phyloP scores from a whole-genome alignment of 192 early-diverging fungal genomes.

The Podila horticola region DNA sequence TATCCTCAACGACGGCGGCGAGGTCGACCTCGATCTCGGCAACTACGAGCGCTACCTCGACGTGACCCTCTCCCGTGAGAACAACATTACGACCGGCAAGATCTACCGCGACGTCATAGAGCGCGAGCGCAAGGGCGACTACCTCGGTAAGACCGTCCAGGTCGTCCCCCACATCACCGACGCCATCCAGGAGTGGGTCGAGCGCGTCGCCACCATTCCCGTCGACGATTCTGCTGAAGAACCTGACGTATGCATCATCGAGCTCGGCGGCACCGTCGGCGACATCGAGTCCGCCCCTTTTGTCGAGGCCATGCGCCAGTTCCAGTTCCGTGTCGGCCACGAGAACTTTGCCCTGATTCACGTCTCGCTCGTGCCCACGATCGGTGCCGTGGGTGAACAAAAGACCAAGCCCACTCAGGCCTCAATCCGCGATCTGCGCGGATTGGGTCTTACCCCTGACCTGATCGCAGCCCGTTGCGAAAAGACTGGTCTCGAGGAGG shows the following conservation, averaged over 20 bases:
- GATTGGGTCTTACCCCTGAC: constrained; percentile 93
- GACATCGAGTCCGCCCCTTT: constrained; percentile 99
- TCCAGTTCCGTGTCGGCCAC: constrained; percentile 99
- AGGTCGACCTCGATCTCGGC: constrained; percentile 98
- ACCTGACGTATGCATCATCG: constrained; percentile 98
- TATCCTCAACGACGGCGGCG: constrained; percentile 97
- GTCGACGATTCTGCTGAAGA: constrained; percentile 82
- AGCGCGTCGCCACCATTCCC: constrained; percentile 89
- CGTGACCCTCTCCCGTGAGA: constrained; percentile 90
- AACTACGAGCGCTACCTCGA: constrained; percentile 99
- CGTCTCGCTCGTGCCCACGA: constrained; percentile 94
- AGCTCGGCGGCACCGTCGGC: constrained; percentile 98
- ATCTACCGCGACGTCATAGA: constrained; percentile 98
- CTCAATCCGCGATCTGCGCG: constrained; percentile 91
- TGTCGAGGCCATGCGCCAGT: constrained; percentile 99
- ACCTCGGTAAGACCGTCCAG: constrained; percentile 99
- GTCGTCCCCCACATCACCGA: constrained; percentile 99
- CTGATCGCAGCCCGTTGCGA: constrained; percentile 61
- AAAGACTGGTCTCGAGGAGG: constrained; percentile 75
- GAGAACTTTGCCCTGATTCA: constrained; percentile 99
- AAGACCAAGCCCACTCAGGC: constrained; percentile 99
- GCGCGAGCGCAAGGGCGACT: constrained; percentile 93
- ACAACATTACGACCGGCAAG: constrained; percentile 99
- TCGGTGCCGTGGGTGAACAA: constrained; percentile 95
- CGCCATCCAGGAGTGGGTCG: constrained; percentile 98